Evolutionary conservation across 768 basidiomycete species (phyloP).

Genomic region (Thelephora ganbajun): DNA sequence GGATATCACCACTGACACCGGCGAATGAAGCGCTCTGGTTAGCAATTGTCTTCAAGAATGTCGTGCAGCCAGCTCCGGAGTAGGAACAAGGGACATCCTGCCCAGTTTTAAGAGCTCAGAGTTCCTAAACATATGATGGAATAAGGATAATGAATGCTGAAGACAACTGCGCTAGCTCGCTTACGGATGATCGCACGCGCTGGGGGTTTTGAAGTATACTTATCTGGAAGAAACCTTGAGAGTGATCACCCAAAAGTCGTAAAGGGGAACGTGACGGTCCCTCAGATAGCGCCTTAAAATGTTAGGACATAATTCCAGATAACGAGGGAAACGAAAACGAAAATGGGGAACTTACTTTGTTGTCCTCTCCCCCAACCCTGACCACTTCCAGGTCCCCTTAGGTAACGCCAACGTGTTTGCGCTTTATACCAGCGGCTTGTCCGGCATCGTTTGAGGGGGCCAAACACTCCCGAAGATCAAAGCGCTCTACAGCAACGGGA

Average conservation of each 20-base stretch:
- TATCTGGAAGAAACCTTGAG: constrained; percentile 24
- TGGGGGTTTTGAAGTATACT: constrained; percentile 9
- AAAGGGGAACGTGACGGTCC: constrained; percentile 40
- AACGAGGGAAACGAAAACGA: no score
- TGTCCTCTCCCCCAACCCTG: constrained; percentile 37
- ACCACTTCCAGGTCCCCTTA: constrained; percentile 60
- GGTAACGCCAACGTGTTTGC: constrained; percentile 65
- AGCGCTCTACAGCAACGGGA: constrained; percentile 24
- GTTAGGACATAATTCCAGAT: constrained; percentile 41
- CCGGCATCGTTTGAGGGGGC: constrained; percentile 52
- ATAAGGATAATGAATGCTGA: neutral
- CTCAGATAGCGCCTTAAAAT: constrained; percentile 38
- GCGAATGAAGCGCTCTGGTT: constrained; percentile 59
- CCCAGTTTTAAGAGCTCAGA: constrained; percentile 63
- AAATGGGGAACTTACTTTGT: constrained; percentile 29
- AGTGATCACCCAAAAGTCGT: constrained; percentile 33
- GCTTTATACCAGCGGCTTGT: constrained; percentile 52
- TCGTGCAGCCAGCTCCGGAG: constrained; percentile 75
- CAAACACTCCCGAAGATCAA: constrained; percentile 58
- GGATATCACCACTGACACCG: constrained; percentile 53
- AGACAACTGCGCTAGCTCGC: constrained; percentile 17
- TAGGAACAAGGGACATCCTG: constrained; percentile 82
- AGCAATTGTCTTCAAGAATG: constrained; percentile 75
- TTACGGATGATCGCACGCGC: constrained; percentile 47
- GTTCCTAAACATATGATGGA: constrained; percentile 22